Base-by-base conservation (phyloP, 106 monocot species). In the Allium sativum region DNA sequence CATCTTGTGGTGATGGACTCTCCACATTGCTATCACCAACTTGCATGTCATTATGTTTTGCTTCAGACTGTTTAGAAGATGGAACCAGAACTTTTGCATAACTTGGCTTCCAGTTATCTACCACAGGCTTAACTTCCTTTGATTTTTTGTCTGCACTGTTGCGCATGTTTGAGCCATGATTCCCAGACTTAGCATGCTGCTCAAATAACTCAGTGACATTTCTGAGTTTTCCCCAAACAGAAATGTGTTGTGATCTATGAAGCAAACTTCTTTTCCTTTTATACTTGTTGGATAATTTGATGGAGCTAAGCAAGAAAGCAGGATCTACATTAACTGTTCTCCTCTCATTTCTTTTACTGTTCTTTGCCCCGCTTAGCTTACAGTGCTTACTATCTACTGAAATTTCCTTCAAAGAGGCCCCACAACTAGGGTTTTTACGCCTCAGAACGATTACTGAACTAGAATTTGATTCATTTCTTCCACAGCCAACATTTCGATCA, bases 1-100 rank as follows among this genome's bases (percentile, higher is more conserved):
- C 68, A 31, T 88, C 93, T 52, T 82, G 81, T 58, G 87, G 82
- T 61, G 86, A 70, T 73, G 78, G 73, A 79, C 82, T 93, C 20
- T 84, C 84, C 64, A 74, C 47, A 47, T 81, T 87, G 52, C 74
- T 92, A 14, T 92, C 84, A n/a, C 68, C 66, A 52, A 72, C 70
- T 18, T 71, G 78, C 42, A 69, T 75, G 48, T 44, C 17, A 55
- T 31, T 21, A 44, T 64, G 45, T 14, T 67, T 50, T 18, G 48
- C 42, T 51, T 66, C 63, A 70, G 21, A 18, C 40, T 42, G 43
- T 53, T 64, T 53, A 48, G 42, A 40, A 22, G 31, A 31, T 31
- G 31, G 31, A 31, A 31, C 31, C 31, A 31, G 31, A 31, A 31
- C 5, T 31, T 31, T 31, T 31, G 31, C 31, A 31, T 31, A 53